Base-by-base conservation (phyloP, 805 yeast species). In the Candida chauliodis region DNA sequence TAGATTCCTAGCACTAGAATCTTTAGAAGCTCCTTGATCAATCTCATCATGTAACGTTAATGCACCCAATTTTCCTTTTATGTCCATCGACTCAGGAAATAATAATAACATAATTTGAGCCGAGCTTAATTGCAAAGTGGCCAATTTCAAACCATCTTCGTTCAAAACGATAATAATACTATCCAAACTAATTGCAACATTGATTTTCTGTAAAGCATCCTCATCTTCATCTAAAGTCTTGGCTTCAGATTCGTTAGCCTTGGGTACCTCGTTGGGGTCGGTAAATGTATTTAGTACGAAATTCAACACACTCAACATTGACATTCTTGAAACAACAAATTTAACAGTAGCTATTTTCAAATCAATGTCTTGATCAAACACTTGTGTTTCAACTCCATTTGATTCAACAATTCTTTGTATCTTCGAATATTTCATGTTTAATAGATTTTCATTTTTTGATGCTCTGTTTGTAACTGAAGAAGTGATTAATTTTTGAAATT, bases 251-350 rank as follows among this genome's bases (percentile, higher is more conserved):
- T 82, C 90, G 0, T 89, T 82, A 1, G 87, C 85, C 1, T 79
- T 64, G 30, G 77, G 59, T 5, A 76, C 76, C 1, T 84, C 81
- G 44, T 78, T 73, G 0, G 95, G 95, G 58, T 82, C 82, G 0
- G 96, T 84, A 56, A 93, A 93, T 0, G 98, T 93, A 31, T 88
- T 84, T 51, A 90, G 65, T 2, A 84, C 69, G 56, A 82, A 93
- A 56, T 89, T 91, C 46, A 91, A 61, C 10, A 93, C 63, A 1
- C 95, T 83, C 44, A 93, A 67, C 11, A 85, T 61, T 1, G 95
- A 84, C 52, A 78, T 84, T 34, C 97, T 78, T 0, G 95, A 79
- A 5, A 90, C 60, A 2, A 85, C 82, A 25, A 84, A 71, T 44
- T 78, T 78, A 38, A 93, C 75, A 10, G 95, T 87, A 0, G 96